Percentiles rank a stretch among this genome's conserved stretches.
These are phyloP conservation scores for Syzygium jambos DNA, from an alignment of 345 rosid genomes.

Conservation along the genomic window DNA sequence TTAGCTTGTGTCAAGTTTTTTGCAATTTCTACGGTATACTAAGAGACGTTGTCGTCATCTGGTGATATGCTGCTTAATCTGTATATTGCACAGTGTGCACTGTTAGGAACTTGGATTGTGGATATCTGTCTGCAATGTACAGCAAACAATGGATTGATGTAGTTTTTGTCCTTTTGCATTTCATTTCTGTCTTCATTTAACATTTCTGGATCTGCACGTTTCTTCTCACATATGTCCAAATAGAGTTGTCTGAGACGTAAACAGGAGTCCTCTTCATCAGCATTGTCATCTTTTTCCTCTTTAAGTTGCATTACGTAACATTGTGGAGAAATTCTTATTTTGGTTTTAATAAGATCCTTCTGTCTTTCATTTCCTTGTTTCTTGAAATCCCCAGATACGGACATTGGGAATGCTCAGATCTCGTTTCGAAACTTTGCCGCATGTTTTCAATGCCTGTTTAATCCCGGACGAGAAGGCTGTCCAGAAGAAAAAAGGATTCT, in stretches of 20 bases:
- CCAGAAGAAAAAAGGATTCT: slow-evolving; percentile 62
- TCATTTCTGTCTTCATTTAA: neutral
- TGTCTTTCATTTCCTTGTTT: neutral
- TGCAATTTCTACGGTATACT: neutral
- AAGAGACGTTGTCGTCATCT: neutral
- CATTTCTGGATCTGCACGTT: neutral
- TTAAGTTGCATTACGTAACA: neutral
- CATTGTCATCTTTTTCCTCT: neutral
- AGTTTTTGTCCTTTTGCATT: neutral
- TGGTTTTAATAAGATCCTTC: neutral
- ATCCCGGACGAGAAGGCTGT: slow-evolving; percentile 65
- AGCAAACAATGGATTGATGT: neutral
- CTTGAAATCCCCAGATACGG: slow-evolving; percentile 52
- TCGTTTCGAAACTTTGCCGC: slow-evolving; percentile 84
- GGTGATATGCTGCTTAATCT: neutral
- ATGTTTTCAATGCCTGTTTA: slow-evolving; percentile 73
- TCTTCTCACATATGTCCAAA: neutral
- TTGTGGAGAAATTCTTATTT: neutral
- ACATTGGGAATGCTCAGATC: slow-evolving; percentile 98
- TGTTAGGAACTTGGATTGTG: neutral
- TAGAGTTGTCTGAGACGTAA: neutral
- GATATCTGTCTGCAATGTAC: neutral
- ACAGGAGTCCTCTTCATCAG: neutral
- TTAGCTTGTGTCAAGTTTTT: neutral
- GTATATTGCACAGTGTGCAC: neutral